phyloP scores from a whole-genome alignment of 345 rosid genomes.

The Syzygium aromaticum region DNA sequence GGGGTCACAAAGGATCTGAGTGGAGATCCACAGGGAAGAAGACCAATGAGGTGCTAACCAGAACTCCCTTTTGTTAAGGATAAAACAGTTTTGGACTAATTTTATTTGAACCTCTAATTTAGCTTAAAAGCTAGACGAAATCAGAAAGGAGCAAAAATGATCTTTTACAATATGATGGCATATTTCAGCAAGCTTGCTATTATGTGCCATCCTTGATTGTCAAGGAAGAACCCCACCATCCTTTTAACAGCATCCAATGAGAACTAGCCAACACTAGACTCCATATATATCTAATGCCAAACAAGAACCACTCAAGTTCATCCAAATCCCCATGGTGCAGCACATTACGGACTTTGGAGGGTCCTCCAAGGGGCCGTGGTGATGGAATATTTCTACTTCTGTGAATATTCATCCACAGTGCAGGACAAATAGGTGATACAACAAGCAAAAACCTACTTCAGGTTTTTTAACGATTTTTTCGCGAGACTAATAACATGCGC shows the following conservation, averaged over 20 bases:
- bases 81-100: background rate
- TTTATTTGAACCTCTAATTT: background rate
- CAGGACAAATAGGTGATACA: background rate
- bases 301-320: background rate
- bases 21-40: background rate
- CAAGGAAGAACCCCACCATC: background rate
- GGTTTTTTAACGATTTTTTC: background rate
- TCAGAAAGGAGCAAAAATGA: background rate
- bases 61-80: background rate
- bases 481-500: background rate
- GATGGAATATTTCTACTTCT: background rate
- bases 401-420: background rate
- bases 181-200: background rate
- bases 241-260: too few relatives aligned
- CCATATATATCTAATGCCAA: background rate
- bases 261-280: too few relatives aligned
- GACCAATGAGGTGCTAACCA: background rate
- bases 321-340: background rate
- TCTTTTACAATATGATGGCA: background rate
- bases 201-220: background rate
- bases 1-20: background rate
- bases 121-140: background rate
- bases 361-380: background rate
- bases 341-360: background rate
- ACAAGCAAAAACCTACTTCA: background rate